These are phyloP conservation scores for Eimeria praecox DNA, from an alignment of 169 alveolate genomes.

Conservation along the genomic window DNA sequence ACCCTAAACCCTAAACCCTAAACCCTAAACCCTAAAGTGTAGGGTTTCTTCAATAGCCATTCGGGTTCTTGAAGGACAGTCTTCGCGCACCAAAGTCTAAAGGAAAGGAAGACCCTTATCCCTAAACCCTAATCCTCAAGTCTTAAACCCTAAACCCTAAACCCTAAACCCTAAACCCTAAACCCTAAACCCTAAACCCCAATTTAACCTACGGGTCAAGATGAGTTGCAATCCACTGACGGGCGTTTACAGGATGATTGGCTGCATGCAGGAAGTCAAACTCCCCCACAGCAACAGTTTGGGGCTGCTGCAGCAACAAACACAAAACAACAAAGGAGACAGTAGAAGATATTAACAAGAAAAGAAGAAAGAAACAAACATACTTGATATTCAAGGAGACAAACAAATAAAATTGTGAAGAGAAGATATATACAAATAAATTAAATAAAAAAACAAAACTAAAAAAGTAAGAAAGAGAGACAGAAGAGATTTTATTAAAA, in stretches of 20 bases:
- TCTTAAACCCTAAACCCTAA: background rate
- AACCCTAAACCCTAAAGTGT: background rate
- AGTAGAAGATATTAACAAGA: background rate
- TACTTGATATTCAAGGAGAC: background rate
- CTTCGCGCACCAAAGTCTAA: no score
- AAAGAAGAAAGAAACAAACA: background rate
- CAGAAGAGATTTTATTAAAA: no score
- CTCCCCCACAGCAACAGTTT: constrained; percentile 64
- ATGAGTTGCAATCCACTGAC: constrained; percentile 81
- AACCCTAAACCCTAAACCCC: background rate
- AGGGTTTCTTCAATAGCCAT: no score
- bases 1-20: background rate
- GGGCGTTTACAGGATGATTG: constrained; percentile 59
- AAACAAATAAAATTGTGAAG: no score
- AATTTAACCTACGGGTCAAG: background rate
- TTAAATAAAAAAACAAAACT: no score
- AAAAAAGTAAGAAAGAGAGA: no score
- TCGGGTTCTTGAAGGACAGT: no score
- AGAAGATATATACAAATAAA: no score
- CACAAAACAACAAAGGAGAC: background rate
- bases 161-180: background rate
- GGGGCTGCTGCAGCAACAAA: constrained; percentile 1
- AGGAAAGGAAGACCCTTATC: no score
- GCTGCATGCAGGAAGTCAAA: constrained; percentile 70
- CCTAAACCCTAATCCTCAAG: no score